These are phyloP conservation scores for Lachnum nothofagi DNA, from an alignment of 2,329 filamentous ascomycete genomes.

Conservation along the genomic window DNA sequence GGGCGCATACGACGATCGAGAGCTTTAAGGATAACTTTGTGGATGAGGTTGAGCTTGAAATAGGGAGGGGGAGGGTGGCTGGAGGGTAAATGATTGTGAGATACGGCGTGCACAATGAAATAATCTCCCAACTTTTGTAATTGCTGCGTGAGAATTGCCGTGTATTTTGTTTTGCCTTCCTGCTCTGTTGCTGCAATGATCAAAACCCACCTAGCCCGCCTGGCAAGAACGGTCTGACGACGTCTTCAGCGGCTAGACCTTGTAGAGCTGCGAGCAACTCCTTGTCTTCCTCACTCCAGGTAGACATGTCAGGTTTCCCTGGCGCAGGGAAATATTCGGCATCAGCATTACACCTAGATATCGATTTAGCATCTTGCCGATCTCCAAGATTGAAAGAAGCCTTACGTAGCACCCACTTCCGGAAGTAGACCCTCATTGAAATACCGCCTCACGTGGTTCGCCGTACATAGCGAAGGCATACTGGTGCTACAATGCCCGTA, in stretches of 20 bases:
- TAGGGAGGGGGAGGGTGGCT: no score
- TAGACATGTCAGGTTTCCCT: neutral
- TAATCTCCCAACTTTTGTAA: no score
- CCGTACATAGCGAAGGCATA: slow-evolving; percentile 21
- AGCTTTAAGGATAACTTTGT: no score
- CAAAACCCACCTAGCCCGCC: neutral
- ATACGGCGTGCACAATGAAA: no score
- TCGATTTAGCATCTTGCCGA: neutral
- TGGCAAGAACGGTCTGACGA: neutral
- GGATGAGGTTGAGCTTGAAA: no score
- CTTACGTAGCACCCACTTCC: slow-evolving; percentile 12
- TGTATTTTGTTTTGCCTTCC: no score
- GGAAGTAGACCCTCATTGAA: slow-evolving; percentile 24
- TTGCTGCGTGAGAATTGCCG: no score
- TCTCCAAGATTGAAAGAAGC: neutral
- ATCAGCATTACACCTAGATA: slow-evolving; percentile 13
- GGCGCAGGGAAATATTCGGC: slow-evolving; percentile 15
- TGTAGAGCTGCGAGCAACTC: slow-evolving; percentile 12
- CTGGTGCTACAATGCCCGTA: slow-evolving; percentile 26
- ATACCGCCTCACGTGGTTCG: slow-evolving; percentile 21
- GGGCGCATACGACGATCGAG: no score
- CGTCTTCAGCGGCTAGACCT: slow-evolving; percentile 1
- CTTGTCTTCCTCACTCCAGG: slow-evolving; percentile 7
- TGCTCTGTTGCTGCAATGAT: neutral
- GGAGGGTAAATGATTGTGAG: no score